phyloP scores from a whole-genome alignment of 1,139 yeast genomes.

The Candida sanyaensis region DNA sequence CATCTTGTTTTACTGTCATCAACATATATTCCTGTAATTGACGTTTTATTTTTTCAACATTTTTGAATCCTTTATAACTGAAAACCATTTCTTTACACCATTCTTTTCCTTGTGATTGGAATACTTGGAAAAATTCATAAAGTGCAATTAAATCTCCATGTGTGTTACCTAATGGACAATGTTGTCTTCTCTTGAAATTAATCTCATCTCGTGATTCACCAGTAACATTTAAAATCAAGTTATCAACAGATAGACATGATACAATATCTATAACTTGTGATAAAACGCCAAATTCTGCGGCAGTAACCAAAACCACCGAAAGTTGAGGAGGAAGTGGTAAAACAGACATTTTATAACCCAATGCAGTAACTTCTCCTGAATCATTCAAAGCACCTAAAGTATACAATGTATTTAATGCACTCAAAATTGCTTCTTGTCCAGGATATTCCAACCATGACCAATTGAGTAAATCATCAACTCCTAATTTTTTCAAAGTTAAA shows the following conservation, averaged over 20 bases:
- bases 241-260: slow-evolving; percentile 91
- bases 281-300: slow-evolving; percentile 59
- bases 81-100: slow-evolving; percentile 86
- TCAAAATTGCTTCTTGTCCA: slow-evolving; percentile 99
- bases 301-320: slow-evolving; percentile 84
- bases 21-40: slow-evolving; percentile 78
- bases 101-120: slow-evolving; percentile 53
- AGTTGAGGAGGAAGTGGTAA: slow-evolving; percentile 96
- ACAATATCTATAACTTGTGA: slow-evolving; percentile 81
- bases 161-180: slow-evolving; percentile 67
- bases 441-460: slow-evolving; percentile 99
- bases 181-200: slow-evolving; percentile 56
- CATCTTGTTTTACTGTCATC: slow-evolving; percentile 43
- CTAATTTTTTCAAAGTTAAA: slow-evolving; percentile 86
- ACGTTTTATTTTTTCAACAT: slow-evolving; percentile 70
- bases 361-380: slow-evolving; percentile 84
- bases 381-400: slow-evolving; percentile 88
- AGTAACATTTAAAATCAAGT: slow-evolving; percentile 66
- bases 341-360: slow-evolving; percentile 87
- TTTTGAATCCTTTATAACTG: slow-evolving; percentile 77
- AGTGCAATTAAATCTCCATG: slow-evolving; percentile 84
- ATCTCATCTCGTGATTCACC: slow-evolving; percentile 84
- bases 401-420: slow-evolving; percentile 93
- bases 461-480: slow-evolving; percentile 93
- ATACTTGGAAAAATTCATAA: slow-evolving; percentile 74